Evolutionary conservation across 2,329 filamentous ascomycete species (phyloP), one percentile per base, ranked within the genome.

Genomic region (Ophiostoma australiae): DNA sequence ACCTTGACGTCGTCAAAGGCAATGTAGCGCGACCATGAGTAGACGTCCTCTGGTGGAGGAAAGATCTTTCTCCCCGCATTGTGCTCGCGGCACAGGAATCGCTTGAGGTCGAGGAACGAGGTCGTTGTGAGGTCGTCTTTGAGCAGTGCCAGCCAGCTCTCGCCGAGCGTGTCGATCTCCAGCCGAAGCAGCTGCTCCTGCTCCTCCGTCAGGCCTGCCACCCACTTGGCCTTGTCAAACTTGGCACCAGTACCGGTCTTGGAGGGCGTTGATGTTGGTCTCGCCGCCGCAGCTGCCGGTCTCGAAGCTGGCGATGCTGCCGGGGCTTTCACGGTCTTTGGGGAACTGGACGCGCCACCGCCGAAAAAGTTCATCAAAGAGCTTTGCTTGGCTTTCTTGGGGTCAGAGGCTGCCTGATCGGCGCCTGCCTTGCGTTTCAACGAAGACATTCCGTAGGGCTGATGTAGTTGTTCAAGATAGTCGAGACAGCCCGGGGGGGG

Each of bases 11-110:
- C 90, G 82, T 90, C 83, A 76, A 99, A 89, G 8, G 95, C 94
- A 0, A 94, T 97, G 79, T 97, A 91, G 35, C 93, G 91, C 73
- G 94, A 97, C 95, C 95, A 99, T 74, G 92, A 95, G 81, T 99
- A 99, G 15, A 99, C 89, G 76, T 99, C 94, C 74, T 93, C 86
- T 75, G 88, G 85, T 0, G 94, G 94, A 3, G 95, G 95, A 76
- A 96, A 99, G 75, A 97, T 87, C 77, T 90, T 94, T 80, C 89
- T 90, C 1, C 90, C 90, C 0, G 85, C 84, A 20, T 86, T 85
- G 70, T 90, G 86, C 82, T 99, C 95, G 70, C 86, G 86, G 77
- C 91, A 89, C 70, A 99, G 81, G 79, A 97, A 99, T 69, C 86
- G 85, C 84, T 99, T 99, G 74, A 99, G 81, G 2, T 91, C 88